These are phyloP conservation scores for Fonsecaea nubica DNA, from an alignment of 2,329 filamentous ascomycete genomes.

Conservation along the genomic window DNA sequence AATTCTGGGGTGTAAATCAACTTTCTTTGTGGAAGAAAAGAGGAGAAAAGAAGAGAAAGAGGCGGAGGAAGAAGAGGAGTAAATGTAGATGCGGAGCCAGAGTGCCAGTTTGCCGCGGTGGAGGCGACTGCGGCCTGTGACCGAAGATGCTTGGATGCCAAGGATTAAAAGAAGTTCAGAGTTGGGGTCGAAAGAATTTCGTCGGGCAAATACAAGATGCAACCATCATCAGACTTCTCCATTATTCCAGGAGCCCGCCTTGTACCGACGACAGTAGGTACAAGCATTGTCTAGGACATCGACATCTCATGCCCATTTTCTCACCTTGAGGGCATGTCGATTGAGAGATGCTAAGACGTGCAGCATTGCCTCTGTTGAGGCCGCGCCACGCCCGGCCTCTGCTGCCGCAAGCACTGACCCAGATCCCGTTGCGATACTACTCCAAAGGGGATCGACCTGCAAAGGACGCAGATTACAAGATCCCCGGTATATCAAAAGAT, in stretches of 20 bases:
- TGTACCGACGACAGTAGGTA: neutral
- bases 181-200: slow-evolving; percentile 11
- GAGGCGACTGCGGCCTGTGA: neutral
- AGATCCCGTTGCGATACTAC: slow-evolving; percentile 49
- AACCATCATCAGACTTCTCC: slow-evolving; percentile 9
- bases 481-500: slow-evolving; percentile 28
- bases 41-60: slow-evolving; percentile 40
- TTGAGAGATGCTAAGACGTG: slow-evolving; percentile 53
- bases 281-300: slow-evolving; percentile 7
- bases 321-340: slow-evolving; percentile 27
- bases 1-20: slow-evolving; percentile 61
- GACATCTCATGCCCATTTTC: slow-evolving; percentile 6
- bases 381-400: slow-evolving; percentile 44
- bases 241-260: neutral
- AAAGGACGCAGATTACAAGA: slow-evolving; percentile 40
- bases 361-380: slow-evolving; percentile 54
- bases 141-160: neutral
- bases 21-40: slow-evolving; percentile 58
- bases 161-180: neutral
- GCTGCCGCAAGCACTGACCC: slow-evolving; percentile 46
- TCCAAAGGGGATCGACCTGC: slow-evolving; percentile 46
- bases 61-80: slow-evolving; percentile 36
- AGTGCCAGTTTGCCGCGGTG: slow-evolving; percentile 7
- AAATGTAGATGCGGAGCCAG: slow-evolving; percentile 24
- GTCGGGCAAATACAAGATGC: neutral